A percentile compares a stretch with the other conserved stretches of the same genome.
These are phyloP conservation scores for Eragrostis nindensis DNA, from an alignment of 176 grass and related monocot genomes.

Conservation along the genomic window DNA sequence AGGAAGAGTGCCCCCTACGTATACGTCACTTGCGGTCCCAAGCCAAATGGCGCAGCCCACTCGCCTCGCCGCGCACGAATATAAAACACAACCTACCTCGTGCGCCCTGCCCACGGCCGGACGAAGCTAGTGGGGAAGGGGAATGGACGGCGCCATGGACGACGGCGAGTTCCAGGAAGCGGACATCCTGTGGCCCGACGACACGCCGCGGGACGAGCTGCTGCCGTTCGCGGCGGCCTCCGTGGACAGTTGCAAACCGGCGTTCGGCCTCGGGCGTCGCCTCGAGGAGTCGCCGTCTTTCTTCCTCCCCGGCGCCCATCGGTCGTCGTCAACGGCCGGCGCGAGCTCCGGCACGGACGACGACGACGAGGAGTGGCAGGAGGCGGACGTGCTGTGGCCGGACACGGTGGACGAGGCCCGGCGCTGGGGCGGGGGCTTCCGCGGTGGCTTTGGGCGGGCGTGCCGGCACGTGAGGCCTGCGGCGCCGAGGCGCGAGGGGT, in stretches of 20 bases:
- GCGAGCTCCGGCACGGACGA: neutral
- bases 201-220: neutral
- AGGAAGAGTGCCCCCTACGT: slow-evolving; percentile 42
- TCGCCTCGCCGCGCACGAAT: neutral
- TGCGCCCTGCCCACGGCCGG: neutral
- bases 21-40: slow-evolving; percentile 42
- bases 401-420: slow-evolving; percentile 12
- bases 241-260: neutral
- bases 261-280: neutral
- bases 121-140: neutral
- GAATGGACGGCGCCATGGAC: slow-evolving; percentile 33
- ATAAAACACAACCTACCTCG: neutral
- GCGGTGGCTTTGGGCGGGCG: neutral
- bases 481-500: neutral
- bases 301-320: neutral
- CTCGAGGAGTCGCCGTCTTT: neutral
- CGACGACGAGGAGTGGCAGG: slow-evolving; percentile 45
- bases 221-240: slow-evolving; percentile 1
- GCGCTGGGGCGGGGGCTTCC: neutral
- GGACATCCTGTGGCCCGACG: slow-evolving; percentile 54
- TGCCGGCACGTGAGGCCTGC: neutral
- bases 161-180: slow-evolving; percentile 50
- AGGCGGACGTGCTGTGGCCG: slow-evolving; percentile 61
- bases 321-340: neutral
- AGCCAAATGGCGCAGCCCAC: slow-evolving; percentile 34